Evolutionary conservation across 1,284 basidiomycete species (phyloP), one percentile per base, ranked within the genome.

Genomic region (Malassezia vespertilionis): DNA sequence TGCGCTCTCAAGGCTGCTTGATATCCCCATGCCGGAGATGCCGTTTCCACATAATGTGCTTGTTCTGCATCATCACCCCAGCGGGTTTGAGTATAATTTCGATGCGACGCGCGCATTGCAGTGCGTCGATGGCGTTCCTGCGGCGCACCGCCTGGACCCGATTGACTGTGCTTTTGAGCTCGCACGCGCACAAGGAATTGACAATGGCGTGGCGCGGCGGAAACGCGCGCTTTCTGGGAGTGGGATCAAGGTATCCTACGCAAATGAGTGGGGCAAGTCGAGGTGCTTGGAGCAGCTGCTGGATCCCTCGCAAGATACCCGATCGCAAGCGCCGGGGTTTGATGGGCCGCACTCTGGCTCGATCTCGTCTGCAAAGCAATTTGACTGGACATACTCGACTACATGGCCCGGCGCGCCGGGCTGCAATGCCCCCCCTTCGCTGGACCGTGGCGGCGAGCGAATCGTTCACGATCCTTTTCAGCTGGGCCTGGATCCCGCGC

Each of bases 341-440:
- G n/a, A n/a, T 17, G 31, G 33, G 23, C 33, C 10, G 8, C 34
- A 15, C 15, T 24, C 21, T 11, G 14, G 21, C 17, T 15, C 52
- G 51, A 68, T 69, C 23, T 49, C 53, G 2, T 44, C 54, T 7
- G 59, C 63, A 0, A 61, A 61, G 31, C 57, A 66, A 2, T 96
- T 87, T 72, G 93, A 99, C 69, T 97, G 93, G 93, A 97, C 93
- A 5, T 97, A 93, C 71, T 93, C 89, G 0, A 86, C 86, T 2
- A 81, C 78, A 1, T 91, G 95, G 65, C 63, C 80, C 0, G 93
- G 91, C 0, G 79, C 82, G 4, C 26, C 60, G 14, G 49, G 51
- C 10, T 23, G 38, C 5, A 40, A 31, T 2, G 27, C 45, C 0
- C 46, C 60, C 9, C 15, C 18, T 7, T 4, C 12, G 32, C 46